Base-by-base conservation (phyloP, 2,329 filamentous ascomycete species). In the Fusarium staphyleae region DNA sequence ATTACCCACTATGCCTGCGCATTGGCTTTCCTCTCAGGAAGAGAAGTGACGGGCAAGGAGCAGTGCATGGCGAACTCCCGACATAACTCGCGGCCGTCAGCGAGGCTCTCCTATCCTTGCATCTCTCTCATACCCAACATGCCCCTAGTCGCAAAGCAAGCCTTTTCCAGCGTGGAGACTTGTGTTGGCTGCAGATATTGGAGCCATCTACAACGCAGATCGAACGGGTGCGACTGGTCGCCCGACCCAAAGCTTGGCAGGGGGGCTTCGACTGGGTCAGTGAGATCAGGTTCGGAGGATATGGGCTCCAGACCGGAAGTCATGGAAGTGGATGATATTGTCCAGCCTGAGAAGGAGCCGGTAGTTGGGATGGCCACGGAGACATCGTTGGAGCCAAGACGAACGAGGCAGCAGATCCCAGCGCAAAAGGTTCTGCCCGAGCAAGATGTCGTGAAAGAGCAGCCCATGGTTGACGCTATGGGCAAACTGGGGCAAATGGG, bases 151-250 rank as follows among this genome's bases (percentile, higher is more conserved):
- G 57, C 65, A 2, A 63, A 59, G 15, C 26, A 43, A 7, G 40
- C 61, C 1, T 69, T 74, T 26, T 62, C 55, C 30, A 36, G 40
- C 5, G 12, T 44, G 2, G 36, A 40, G 7, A 60, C 64, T 5
- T 75, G 73, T 50, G 69, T 71, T 0, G 65, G 69, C 3, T 73
- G 70, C 34, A 65, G 53, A 28, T 76, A 74, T 51, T 68, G 55
- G 24, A 52, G 57, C 6, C 52, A 66, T 24, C 42, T 66, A 2
- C 62, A 66, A 5, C 61, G 68, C 5, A 59, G 54, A 4, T 51
- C 48, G 2, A 72, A 67, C 30, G 32, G 43, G 11, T 74, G 71
- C 46, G 62, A 66, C 30, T 71, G 67, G 64, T 45, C 29, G 4
- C 43, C 44, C 24, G 7, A 42, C 3, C 15, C 36, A 2, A 53